These are phyloP conservation scores for Pichia sp. DNA, from an alignment of 1,139 yeast species.

Conservation along the genomic window DNA sequence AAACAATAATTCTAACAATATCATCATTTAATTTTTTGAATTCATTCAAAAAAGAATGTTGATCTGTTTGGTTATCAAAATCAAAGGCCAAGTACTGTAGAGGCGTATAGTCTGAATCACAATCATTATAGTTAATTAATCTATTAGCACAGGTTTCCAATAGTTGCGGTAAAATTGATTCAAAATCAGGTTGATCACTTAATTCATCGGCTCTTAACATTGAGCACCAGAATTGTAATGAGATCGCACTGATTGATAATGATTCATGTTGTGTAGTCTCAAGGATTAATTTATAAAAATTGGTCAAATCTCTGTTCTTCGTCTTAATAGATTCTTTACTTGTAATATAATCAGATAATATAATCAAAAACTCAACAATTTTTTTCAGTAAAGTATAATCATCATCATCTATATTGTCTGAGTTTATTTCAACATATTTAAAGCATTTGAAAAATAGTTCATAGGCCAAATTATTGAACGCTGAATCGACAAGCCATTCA, in stretches of 20 bases:
- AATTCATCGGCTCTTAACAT: conserved; percentile 76
- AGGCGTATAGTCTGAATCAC: conserved; percentile 59
- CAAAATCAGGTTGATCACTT: conserved; percentile 39
- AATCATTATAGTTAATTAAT: conserved; percentile 63
- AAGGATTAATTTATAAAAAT: conserved; percentile 67
- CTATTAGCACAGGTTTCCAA: conserved; percentile 76
- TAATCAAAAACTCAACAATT: conserved; percentile 89
- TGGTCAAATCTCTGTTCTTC: conserved; percentile 48
- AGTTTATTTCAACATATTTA: conserved; percentile 54
- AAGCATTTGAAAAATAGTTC: conserved; percentile 60
- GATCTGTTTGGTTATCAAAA: conserved; percentile 82
- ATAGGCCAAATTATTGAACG: conserved; percentile 64
- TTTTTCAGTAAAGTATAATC: conserved; percentile 76
- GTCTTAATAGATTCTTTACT: conserved; percentile 30
- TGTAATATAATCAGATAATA: conserved; percentile 71
- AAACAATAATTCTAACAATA: conserved; percentile 78
- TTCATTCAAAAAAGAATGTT: conserved; percentile 67
- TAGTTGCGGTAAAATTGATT: conserved; percentile 54
- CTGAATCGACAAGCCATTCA: conserved; percentile 66
- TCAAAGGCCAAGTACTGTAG: conserved; percentile 68
- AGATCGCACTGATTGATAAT: conserved; percentile 82
- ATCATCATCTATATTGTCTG: conserved; percentile 74
- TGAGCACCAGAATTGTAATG: conserved; percentile 92
- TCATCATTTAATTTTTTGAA: conserved; percentile 85
- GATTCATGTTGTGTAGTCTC: conserved; percentile 81